These are phyloP conservation scores for Mercurialis annua DNA, from an alignment of 345 rosid species.

Conservation along the genomic window DNA sequence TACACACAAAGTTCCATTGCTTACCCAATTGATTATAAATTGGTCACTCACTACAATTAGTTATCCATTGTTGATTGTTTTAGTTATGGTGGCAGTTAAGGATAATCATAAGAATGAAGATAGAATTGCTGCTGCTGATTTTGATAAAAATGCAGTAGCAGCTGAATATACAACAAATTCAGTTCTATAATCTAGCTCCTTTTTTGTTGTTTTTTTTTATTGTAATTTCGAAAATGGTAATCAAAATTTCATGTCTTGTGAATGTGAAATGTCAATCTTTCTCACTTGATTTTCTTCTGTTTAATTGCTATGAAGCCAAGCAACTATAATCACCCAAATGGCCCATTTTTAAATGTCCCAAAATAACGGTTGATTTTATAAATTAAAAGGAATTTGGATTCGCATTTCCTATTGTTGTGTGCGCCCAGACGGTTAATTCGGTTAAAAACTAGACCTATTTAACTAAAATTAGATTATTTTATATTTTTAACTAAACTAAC, in stretches of 20 bases:
- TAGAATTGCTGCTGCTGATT: slow-evolving; percentile 7
- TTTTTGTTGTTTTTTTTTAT: neutral
- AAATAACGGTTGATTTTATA: too few species aligned
- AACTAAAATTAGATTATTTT: too few species aligned
- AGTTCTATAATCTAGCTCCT: neutral
- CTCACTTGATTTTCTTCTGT: neutral
- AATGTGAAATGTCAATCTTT: neutral
- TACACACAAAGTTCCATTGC: slow-evolving; percentile 52
- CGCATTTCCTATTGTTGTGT: too few species aligned
- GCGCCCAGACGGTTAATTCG: too few species aligned
- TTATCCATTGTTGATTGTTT: slow-evolving; percentile 64
- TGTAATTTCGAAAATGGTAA: neutral
- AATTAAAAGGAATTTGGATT: too few species aligned
- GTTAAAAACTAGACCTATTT: too few species aligned
- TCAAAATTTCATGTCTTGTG: neutral
- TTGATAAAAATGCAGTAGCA: neutral
- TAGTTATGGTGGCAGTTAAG: slow-evolving; percentile 66
- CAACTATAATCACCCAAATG: too few species aligned
- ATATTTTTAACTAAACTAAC: too few species aligned
- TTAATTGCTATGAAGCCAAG: neutral
- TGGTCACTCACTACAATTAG: slow-evolving; percentile 81
- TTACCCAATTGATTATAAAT: slow-evolving; percentile 56
- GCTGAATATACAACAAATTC: slow-evolving; percentile 5
- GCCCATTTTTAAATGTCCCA: too few species aligned
- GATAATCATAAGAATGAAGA: slow-evolving; percentile 34